Evolutionary conservation across 441 rosid species (phyloP), one percentile per base, ranked within the genome.

Genomic region (Populus hybrid): DNA sequence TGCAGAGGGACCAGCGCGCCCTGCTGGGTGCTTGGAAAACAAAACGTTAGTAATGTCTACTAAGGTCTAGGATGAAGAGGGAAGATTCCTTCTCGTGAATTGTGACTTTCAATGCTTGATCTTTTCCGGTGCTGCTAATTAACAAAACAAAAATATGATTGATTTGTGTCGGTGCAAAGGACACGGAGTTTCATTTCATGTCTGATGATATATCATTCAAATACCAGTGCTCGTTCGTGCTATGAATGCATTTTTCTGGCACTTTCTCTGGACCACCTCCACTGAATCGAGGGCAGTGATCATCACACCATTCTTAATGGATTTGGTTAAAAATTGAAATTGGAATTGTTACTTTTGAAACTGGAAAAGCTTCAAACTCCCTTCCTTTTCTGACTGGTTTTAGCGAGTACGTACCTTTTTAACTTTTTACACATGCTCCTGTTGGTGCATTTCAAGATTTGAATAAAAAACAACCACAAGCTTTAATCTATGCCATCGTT

Each of bases 141-240:
- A 35, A 35, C 56, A 53, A 40, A 61, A 72, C 36, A 45, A 18
- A 26, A 42, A 8, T 20, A 21, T 38, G 31, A 31, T 23, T 23
- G 24, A 6, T 31, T 40, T 21, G 21, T 56, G 85, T 74, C 76
- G 78, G 72, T 73, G 74, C 45, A n/a, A 24, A 20, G 74, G 76
- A 70, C 80, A 70, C 74, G 80, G 78, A 74, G n/a, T 79, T 70
- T 42, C 76, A 69, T 79, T 73, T 69, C 40, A 23, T 40, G 68
- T 66, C 53, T 18, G 61, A 18, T 16, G 21, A 53, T 53, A 0
- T 6, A 53, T 16, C 61, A 2, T 53, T 53, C 61, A 53, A 53
- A 18, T 53, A 18, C 61, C 61, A 53, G n/a, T 53, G n/a, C 21
- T 53, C 7, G n/a, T 53, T 53, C n/a, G 61, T 53, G 61, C 61